A percentile compares a stretch with the other conserved stretches of the same genome.
These are phyloP conservation scores for Saccharum officinarum DNA, from an alignment of 176 grass and related monocot species.

Conservation along the genomic window DNA sequence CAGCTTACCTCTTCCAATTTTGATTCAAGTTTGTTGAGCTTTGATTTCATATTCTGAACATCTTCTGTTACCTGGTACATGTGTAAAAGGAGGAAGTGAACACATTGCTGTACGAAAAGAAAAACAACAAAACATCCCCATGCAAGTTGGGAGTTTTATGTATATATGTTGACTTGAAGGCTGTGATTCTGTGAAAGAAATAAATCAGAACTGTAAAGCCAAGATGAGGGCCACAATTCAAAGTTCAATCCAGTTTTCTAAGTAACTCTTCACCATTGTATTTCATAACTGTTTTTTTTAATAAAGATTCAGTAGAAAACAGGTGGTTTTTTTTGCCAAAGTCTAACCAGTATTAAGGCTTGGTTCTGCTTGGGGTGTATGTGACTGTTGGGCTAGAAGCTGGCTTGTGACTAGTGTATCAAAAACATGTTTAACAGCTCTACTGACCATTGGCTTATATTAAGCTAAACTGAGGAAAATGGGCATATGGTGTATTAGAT, in stretches of 20 bases:
- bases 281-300: conserved; percentile 1
- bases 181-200: neutral
- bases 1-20: conserved; percentile 88
- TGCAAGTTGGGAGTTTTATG: neutral
- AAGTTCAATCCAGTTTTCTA: neutral
- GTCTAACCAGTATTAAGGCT: neutral
- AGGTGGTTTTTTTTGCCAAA: neutral
- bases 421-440: conserved; percentile 10
- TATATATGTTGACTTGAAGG: neutral
- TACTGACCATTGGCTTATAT: neutral
- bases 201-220: neutral
- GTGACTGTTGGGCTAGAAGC: neutral
- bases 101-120: neutral
- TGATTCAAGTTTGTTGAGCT: conserved; percentile 73
- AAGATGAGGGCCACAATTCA: conserved; percentile 8
- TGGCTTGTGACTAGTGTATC: neutral
- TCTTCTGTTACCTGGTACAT: conserved; percentile 82
- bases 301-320: neutral
- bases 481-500: neutral
- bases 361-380: neutral
- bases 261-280: neutral
- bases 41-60: conserved; percentile 83
- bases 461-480: conserved; percentile 25
- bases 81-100: conserved; percentile 34
- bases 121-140: neutral